Percentiles rank a stretch among this genome's conserved stretches.
Conservation (phyloP, 1,284 basidiomycete genomes). For the Pseudozyma sp. region DNA sequence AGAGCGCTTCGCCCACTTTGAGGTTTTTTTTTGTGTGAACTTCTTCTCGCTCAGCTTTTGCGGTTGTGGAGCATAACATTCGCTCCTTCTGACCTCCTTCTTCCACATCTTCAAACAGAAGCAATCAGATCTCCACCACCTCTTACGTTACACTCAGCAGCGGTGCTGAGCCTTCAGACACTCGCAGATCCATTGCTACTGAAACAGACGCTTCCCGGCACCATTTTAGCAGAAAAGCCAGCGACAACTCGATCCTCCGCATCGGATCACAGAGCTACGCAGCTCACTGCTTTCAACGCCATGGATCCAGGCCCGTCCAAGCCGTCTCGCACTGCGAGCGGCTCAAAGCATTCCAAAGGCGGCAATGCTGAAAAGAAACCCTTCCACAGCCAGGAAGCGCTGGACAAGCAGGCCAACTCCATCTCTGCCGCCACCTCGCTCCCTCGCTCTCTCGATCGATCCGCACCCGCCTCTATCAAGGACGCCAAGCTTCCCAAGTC, state of each 20-base stretch:
- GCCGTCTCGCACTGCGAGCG: constrained; percentile 12
- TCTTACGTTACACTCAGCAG: not conserved
- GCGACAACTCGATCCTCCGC: not conserved
- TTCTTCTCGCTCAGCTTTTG: constrained; percentile 1
- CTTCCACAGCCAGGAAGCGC: constrained; percentile 53
- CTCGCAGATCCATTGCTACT: not conserved
- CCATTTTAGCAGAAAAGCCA: not conserved
- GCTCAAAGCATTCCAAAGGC: constrained; percentile 11
- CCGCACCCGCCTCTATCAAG: constrained; percentile 44
- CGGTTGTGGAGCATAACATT: constrained; percentile 6
- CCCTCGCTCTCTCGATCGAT: constrained; percentile 59
- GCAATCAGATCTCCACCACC: not conserved
- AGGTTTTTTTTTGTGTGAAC: constrained; percentile 15
- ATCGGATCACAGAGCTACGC: not conserved
- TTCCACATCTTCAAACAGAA: not conserved
- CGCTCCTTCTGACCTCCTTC: not conserved
- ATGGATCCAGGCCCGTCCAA: constrained; percentile 52
- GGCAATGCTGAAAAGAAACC: constrained; percentile 20
- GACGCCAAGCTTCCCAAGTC: constrained; percentile 61
- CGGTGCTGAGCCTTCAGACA: not conserved
- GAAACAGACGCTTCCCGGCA: no score
- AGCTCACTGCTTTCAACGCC: not conserved
- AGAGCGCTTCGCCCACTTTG: not conserved
- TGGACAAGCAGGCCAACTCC: constrained; percentile 58
- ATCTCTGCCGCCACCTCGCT: constrained; percentile 60